These are phyloP conservation scores for Acacia acuminata DNA, from an alignment of 306 rosid species.

Conservation along the genomic window DNA sequence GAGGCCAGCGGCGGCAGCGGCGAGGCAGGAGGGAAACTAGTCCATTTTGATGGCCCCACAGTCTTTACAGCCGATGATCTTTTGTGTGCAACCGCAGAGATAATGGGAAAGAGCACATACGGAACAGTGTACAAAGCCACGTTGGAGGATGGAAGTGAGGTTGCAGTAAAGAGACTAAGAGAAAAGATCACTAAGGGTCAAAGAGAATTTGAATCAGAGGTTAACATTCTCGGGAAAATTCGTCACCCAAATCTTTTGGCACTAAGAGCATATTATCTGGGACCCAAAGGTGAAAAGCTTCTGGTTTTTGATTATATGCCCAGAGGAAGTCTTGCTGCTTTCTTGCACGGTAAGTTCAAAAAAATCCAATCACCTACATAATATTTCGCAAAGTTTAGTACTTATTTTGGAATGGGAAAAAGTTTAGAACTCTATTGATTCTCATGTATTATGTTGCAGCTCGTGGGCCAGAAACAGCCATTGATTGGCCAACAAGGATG, in stretches of 20 bases:
- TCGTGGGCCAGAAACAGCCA: slow-evolving; percentile 9
- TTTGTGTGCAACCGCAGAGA: slow-evolving; percentile 6
- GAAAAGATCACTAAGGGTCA: background rate
- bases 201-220: slow-evolving; percentile 1
- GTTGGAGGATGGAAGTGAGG: background rate
- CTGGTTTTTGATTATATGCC: slow-evolving; percentile 5
- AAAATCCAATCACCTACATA: slow-evolving; percentile 1
- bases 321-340: slow-evolving; percentile 60
- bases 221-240: background rate
- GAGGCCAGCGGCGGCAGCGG: background rate
- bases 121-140: slow-evolving; percentile 5
- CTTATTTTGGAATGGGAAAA: background rate
- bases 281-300: slow-evolving; percentile 1
- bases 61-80: background rate
- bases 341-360: slow-evolving; percentile 69
- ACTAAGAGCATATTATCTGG: background rate
- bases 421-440: background rate
- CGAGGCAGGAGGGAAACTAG: slow-evolving; percentile 2
- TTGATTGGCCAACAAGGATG: slow-evolving; percentile 8
- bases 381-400: background rate
- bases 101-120: background rate
- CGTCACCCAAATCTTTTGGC: slow-evolving; percentile 14
- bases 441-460: background rate
- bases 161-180: background rate
- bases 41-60: background rate